Percentiles rank a stretch among this genome's conserved stretches.
Conservation (phyloP, 192 early-diverging fungal species). For the Gigaspora rosea region DNA sequence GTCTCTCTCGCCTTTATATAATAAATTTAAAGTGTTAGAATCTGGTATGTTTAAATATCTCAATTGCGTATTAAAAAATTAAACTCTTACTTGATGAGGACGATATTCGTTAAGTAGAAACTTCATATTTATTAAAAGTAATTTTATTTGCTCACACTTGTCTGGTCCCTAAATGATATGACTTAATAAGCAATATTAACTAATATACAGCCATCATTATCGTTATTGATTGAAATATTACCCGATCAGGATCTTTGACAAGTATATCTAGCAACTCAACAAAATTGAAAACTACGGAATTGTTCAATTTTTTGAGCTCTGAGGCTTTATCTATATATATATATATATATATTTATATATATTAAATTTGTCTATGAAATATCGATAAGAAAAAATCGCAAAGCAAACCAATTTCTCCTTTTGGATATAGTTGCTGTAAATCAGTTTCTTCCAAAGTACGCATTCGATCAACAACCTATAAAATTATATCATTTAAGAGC, state of each 20-base stretch:
- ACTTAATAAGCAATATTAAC: neutral
- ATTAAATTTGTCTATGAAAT: neutral
- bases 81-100: constrained; percentile 64
- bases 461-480: constrained; percentile 48
- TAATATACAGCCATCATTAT: neutral
- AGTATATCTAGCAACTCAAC: constrained; percentile 69
- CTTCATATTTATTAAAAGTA: constrained; percentile 78
- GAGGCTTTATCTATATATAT: constrained; percentile 55
- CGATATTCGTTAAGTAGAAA: constrained; percentile 84
- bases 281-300: constrained; percentile 65
- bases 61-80: neutral
- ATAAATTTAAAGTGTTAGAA: neutral
- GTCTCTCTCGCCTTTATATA: constrained; percentile 58
- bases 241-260: constrained; percentile 46
- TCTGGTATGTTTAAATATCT: neutral
- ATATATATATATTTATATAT: neutral
- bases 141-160: constrained; percentile 66
- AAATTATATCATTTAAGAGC: neutral
- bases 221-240: neutral
- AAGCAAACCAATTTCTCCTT: constrained; percentile 38
- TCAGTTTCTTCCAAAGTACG: constrained; percentile 55
- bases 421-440: constrained; percentile 60
- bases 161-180: constrained; percentile 46
- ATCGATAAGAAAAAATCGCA: neutral
- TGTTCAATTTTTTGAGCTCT: constrained; percentile 68